Conservation (phyloP, 2,329 filamentous ascomycete genomes). For the Trichoderma arundinaceum region DNA sequence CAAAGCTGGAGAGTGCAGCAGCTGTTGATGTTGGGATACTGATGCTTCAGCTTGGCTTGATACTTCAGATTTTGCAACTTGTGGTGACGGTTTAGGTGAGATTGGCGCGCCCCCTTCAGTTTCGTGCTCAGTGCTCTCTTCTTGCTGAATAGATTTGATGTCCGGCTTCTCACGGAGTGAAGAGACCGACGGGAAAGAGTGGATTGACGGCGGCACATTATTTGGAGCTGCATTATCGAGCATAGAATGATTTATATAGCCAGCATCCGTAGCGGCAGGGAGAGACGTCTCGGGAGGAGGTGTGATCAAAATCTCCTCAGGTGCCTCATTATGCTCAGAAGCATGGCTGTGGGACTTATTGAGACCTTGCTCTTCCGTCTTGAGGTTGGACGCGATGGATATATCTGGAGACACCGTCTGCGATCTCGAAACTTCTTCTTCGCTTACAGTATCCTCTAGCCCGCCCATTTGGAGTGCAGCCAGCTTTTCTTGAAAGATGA, state of each 20-base stretch:
- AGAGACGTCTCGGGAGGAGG: constrained; percentile 19
- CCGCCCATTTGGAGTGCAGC: neutral
- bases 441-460: neutral
- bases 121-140: neutral
- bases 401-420: constrained; percentile 31
- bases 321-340: neutral
- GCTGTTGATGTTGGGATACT: constrained; percentile 9
- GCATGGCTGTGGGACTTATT: neutral
- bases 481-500: constrained; percentile 20
- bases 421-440: constrained; percentile 21
- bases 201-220: constrained; percentile 12
- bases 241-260: neutral
- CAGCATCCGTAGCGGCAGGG: neutral
- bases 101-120: neutral
- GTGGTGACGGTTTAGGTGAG: constrained; percentile 22
- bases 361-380: constrained; percentile 18
- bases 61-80: constrained; percentile 15
- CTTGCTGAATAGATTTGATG: constrained; percentile 1
- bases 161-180: constrained; percentile 16
- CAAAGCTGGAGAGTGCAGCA: constrained; percentile 8
- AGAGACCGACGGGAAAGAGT: constrained; percentile 26
- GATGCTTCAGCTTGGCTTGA: constrained; percentile 14
- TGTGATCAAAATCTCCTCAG: constrained; percentile 7
- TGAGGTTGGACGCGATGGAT: constrained; percentile 24
- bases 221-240: neutral